Percentiles rank a stretch among this genome's conserved stretches.
phyloP scores from a whole-genome alignment of 257 asterid genomes.

The Vinca minor region DNA sequence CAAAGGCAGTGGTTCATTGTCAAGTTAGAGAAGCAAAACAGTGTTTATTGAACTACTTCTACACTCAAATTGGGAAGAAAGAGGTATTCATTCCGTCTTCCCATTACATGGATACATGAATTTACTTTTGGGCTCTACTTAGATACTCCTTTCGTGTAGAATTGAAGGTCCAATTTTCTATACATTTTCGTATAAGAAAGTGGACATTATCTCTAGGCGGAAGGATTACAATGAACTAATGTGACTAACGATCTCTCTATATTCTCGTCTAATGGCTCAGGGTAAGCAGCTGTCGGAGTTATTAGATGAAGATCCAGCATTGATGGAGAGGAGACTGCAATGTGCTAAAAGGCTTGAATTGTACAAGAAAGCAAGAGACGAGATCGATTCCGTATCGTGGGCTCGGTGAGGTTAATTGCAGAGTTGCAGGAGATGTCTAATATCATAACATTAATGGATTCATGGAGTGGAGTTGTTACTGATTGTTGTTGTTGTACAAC shows the following conservation, averaged over 20 bases:
- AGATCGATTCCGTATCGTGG: slow-evolving; percentile 70
- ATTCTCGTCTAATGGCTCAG: slow-evolving; percentile 34
- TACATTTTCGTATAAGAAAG: too few relatives aligned
- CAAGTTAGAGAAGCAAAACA: slow-evolving; percentile 90
- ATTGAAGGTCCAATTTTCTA: too few relatives aligned
- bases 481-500: not conserved
- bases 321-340: slow-evolving; percentile 77
- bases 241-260: not conserved
- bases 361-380: slow-evolving; percentile 87
- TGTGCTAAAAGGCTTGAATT: slow-evolving; percentile 72
- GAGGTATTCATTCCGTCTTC: slow-evolving; percentile 42
- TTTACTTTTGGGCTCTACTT: too few relatives aligned
- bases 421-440: not conserved
- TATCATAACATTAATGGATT: not conserved
- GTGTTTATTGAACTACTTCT: slow-evolving; percentile 61
- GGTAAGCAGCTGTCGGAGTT: slow-evolving; percentile 56
- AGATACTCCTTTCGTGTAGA: too few relatives aligned
- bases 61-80: slow-evolving; percentile 63
- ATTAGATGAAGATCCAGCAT: slow-evolving; percentile 76
- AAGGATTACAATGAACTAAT: too few relatives aligned
- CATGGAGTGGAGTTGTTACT: not conserved
- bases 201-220: too few relatives aligned
- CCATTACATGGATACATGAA: too few relatives aligned
- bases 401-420: slow-evolving; percentile 30
- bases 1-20: slow-evolving; percentile 84